These are phyloP conservation scores for Fusarium secorum DNA, from an alignment of 2,329 filamentous ascomycete genomes.

Conservation along the genomic window DNA sequence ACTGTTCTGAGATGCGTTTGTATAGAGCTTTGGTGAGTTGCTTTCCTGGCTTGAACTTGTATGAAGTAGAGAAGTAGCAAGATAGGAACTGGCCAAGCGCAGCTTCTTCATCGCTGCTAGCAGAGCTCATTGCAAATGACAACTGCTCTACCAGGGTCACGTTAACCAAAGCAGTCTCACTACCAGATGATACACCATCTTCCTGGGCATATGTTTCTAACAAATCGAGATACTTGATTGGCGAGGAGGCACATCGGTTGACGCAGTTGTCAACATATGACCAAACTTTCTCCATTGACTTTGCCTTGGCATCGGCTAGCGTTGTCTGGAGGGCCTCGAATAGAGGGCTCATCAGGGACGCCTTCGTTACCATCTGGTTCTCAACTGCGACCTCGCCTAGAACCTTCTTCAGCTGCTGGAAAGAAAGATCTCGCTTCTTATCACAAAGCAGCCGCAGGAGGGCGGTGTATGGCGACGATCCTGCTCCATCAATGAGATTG, in stretches of 20 bases:
- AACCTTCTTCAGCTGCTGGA: conserved; percentile 60
- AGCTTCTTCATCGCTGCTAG: conserved; percentile 52
- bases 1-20: conserved; percentile 43
- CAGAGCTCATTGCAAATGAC: conserved; percentile 68
- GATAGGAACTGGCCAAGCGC: conserved; percentile 67
- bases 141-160: conserved; percentile 80
- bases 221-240: conserved; percentile 83
- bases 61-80: conserved; percentile 62
- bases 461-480: conserved; percentile 72
- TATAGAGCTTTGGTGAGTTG: conserved; percentile 42
- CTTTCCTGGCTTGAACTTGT: conserved; percentile 57
- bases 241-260: conserved; percentile 74
- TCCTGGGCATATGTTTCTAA: conserved; percentile 57
- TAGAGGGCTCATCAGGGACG: conserved; percentile 57
- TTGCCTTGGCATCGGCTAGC: conserved; percentile 19
- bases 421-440: conserved; percentile 42
- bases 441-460: conserved; percentile 62
- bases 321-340: conserved; percentile 47
- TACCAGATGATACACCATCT: conserved; percentile 38
- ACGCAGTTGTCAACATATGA: conserved; percentile 84
- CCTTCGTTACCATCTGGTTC: conserved; percentile 69
- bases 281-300: conserved; percentile 60
- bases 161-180: conserved; percentile 65
- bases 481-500: conserved; percentile 56
- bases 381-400: conserved; percentile 69